These are phyloP conservation scores for Aspergillus ruber DNA, from an alignment of 2,329 filamentous ascomycete species.

Conservation along the genomic window DNA sequence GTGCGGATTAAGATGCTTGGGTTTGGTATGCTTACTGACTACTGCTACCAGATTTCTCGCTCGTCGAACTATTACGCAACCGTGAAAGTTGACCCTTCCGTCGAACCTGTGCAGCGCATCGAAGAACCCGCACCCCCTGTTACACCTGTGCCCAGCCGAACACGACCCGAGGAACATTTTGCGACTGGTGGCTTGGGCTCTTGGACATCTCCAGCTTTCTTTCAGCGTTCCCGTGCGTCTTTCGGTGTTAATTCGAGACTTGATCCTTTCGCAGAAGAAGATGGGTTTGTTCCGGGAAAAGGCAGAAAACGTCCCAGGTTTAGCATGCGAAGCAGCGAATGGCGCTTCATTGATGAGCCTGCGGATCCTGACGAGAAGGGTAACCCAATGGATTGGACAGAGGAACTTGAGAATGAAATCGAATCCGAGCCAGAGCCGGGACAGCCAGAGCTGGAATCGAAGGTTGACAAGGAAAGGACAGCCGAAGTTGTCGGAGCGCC, in stretches of 20 bases:
- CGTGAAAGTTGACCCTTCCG: slow-evolving; percentile 49
- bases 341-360: slow-evolving; percentile 68
- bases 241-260: slow-evolving; percentile 60
- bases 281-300: slow-evolving; percentile 53
- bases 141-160: slow-evolving; percentile 19
- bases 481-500: not conserved
- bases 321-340: slow-evolving; percentile 59
- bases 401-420: slow-evolving; percentile 20
- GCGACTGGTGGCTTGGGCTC: slow-evolving; percentile 42
- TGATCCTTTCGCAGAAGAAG: slow-evolving; percentile 63
- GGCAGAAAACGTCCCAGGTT: slow-evolving; percentile 66
- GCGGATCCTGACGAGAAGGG: slow-evolving; percentile 58
- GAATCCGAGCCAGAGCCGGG: not conserved
- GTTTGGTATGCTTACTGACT: slow-evolving; percentile 1
- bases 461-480: not conserved
- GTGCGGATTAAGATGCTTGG: not conserved
- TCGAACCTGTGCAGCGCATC: slow-evolving; percentile 15
- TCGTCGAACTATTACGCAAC: slow-evolving; percentile 17
- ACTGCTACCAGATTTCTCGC: slow-evolving; percentile 17
- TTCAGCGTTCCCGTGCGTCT: slow-evolving; percentile 64
- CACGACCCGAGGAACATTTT: slow-evolving; percentile 4
- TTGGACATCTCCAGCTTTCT: slow-evolving; percentile 73
- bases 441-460: not conserved
- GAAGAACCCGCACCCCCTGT: slow-evolving; percentile 16
- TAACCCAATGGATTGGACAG: slow-evolving; percentile 20